Base-by-base conservation (phyloP, 1,284 basidiomycete genomes). In the Neotropicomus parvogracilis region DNA sequence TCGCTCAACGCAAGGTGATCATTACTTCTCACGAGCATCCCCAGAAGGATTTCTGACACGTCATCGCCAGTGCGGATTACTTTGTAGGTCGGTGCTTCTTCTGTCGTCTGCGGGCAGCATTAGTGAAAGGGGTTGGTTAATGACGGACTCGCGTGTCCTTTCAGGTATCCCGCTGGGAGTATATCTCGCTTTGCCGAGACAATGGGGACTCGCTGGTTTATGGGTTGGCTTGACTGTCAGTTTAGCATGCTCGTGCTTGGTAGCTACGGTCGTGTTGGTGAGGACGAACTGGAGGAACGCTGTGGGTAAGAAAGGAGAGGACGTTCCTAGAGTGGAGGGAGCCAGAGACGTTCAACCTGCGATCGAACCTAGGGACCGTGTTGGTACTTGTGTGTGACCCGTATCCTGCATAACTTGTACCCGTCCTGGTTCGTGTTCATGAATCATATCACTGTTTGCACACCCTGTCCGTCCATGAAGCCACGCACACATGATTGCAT, bases 151-250 rank as follows among this genome's bases (percentile, higher is more conserved):
- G 4, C 6, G 14, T 47, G 13, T 26, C 10, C 6, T 29, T 44
- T 12, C 24, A 65, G 62, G 64, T 28, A 54, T 66, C 14, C 64
- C 60, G 26, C 52, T 66, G 16, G 62, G 60, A 10, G 32, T 59
- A n/a, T 64, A 63, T 48, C 55, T 62, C 11, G 39, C 62, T n/a
- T 57, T 66, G 9, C 12, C 17, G 12, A 41, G 33, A 29, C 39
- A 50, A 14, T 59, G 64, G 64, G 62, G 60, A 13, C 62, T 66
- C 10, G 48, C 46, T 34, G 64, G 59, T 14, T 21, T 66, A 14
- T 62, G 62, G 62, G 36, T 40, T 32, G 59, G 62, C 8, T 51
- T 62, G 41, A 54, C 42, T 19, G 14, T 52, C 31, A 65, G 63
- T 49, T 31, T 64, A 43, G 44, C 49, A 19, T 62, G 39, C 37